Conservation (phyloP, 257 asterid genomes). For the Solanum appendiculatum region DNA sequence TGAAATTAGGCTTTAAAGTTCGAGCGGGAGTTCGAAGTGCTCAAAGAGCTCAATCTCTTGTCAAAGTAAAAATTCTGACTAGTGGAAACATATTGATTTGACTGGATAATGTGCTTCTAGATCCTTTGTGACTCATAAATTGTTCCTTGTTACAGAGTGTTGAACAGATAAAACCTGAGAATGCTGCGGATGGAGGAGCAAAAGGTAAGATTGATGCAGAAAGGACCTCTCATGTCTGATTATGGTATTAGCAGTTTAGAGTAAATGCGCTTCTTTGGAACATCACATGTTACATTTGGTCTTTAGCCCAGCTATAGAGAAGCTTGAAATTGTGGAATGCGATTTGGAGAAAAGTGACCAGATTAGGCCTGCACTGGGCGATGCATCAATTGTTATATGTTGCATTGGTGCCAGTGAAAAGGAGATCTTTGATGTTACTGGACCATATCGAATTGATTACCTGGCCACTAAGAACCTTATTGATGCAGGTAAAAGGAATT, state of each 20-base stretch:
- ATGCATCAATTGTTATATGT: slow-evolving; percentile 74
- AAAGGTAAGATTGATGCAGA: slow-evolving; percentile 44
- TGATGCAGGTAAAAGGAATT: slow-evolving; percentile 59
- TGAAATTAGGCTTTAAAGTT: slow-evolving; percentile 69
- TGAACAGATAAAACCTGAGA: slow-evolving; percentile 50
- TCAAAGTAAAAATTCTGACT: slow-evolving; percentile 42
- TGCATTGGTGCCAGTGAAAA: slow-evolving; percentile 98
- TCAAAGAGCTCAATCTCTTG: slow-evolving; percentile 78
- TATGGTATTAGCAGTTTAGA: background rate
- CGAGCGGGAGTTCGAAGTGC: slow-evolving; percentile 84
- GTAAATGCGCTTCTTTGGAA: slow-evolving; percentile 14
- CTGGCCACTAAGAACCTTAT: slow-evolving; percentile 80
- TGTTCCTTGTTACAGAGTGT: slow-evolving; percentile 52
- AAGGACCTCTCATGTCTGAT: background rate
- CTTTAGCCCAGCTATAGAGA: slow-evolving; percentile 99
- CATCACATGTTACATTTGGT: slow-evolving; percentile 49
- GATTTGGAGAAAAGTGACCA: slow-evolving; percentile 72
- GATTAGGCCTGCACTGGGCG: slow-evolving; percentile 61
- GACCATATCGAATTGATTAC: slow-evolving; percentile 87
- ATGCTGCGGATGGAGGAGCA: slow-evolving; percentile 29
- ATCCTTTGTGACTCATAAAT: background rate
- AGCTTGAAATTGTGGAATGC: slow-evolving; percentile 91
- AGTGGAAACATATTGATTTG: background rate
- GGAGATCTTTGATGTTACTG: slow-evolving; percentile 73
- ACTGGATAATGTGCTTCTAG: background rate